Conservation (phyloP, 2,329 filamentous ascomycete genomes). For the Teratosphaeria pseudoeucalypti region DNA sequence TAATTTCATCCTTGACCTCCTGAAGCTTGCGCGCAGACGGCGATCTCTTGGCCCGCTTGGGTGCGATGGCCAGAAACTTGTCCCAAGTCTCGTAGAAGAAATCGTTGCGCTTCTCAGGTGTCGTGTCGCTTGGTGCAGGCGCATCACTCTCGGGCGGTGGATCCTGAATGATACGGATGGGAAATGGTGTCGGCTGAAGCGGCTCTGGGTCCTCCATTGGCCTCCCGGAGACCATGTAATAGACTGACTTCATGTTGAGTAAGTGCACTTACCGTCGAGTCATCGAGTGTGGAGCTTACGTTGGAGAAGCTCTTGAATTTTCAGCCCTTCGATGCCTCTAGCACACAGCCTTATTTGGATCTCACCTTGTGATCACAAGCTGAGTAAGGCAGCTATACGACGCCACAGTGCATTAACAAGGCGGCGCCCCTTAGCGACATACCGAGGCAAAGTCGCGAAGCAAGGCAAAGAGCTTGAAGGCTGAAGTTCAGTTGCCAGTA, state of each 20-base stretch:
- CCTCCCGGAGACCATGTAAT: not conserved
- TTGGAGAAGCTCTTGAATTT: not conserved
- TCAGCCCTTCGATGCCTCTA: not conserved
- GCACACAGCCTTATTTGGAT: not conserved
- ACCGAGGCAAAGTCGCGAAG: not conserved
- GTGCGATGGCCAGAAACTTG: slow-evolving; percentile 20
- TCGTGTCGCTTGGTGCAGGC: not conserved
- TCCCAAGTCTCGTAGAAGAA: slow-evolving; percentile 23
- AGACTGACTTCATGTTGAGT: slow-evolving; percentile 1
- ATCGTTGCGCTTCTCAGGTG: slow-evolving; percentile 10
- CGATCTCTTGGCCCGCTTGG: slow-evolving; percentile 17
- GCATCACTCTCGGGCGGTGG: slow-evolving; percentile 4
- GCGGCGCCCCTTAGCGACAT: not conserved
- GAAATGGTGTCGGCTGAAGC: slow-evolving; percentile 15
- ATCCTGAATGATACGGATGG: slow-evolving; percentile 15
- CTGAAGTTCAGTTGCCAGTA: not conserved
- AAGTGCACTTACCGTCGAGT: not conserved
- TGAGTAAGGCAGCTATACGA: not conserved
- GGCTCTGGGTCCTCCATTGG: slow-evolving; percentile 6
- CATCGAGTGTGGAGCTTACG: not conserved
- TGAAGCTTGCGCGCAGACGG: slow-evolving; percentile 9
- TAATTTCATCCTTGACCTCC: slow-evolving; percentile 12
- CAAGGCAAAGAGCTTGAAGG: not conserved
- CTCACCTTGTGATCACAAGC: not conserved
- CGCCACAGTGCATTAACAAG: not conserved